Conservation (phyloP, 176 grass and related monocot species). For the Oryza longistaminata region DNA sequence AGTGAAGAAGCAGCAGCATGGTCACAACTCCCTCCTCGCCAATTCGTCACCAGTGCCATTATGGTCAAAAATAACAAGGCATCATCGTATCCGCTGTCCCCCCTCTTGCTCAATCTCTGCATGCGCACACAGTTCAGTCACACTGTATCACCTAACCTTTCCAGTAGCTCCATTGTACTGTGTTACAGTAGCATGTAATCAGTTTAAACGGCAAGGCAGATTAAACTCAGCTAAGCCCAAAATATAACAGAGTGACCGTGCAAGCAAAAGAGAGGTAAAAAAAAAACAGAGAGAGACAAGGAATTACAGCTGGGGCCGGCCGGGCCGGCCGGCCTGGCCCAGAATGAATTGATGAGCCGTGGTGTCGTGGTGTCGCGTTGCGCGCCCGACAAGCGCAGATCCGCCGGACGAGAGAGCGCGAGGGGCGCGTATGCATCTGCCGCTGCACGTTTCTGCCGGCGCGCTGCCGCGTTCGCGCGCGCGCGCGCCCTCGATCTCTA, state of each 20-base stretch:
- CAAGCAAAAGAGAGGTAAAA: not conserved
- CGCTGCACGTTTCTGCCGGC: slow-evolving; percentile 8
- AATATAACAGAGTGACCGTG: not conserved
- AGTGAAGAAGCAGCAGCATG: not conserved
- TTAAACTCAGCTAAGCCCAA: not conserved
- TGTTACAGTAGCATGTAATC: not conserved
- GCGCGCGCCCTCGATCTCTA: not conserved
- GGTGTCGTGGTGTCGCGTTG: slow-evolving; percentile 44
- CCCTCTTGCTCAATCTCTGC: too few relatives aligned
- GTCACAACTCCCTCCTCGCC: not conserved
- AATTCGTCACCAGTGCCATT: not conserved
- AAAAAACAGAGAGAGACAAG: not conserved
- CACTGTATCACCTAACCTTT: not conserved
- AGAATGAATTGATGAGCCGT: slow-evolving; percentile 37
- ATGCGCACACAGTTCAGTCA: not conserved
- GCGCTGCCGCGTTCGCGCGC: not conserved
- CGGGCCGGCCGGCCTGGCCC: not conserved
- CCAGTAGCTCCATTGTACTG: not conserved
- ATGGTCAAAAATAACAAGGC: slow-evolving; percentile 7
- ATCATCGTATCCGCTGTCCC: not conserved
- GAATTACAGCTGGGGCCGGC: not conserved
- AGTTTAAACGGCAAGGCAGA: not conserved
- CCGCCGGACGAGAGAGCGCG: slow-evolving; percentile 38
- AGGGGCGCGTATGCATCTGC: slow-evolving; percentile 28
- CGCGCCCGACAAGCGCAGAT: slow-evolving; percentile 44